Evolutionary conservation across 768 basidiomycete species (phyloP).

Genomic region (Termitomyces sp.): DNA sequence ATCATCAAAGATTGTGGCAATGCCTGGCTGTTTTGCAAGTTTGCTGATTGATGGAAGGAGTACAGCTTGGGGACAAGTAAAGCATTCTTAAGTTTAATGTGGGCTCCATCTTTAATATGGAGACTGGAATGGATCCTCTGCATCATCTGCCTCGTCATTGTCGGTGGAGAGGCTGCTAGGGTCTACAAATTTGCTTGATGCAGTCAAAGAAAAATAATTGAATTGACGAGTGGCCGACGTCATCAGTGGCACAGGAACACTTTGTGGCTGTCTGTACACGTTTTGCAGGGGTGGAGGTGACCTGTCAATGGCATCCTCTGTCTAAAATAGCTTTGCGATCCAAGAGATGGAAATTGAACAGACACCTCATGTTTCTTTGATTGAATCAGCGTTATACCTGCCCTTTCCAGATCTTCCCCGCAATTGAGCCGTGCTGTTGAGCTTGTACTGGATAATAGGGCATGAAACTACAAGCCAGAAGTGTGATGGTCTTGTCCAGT

Average conservation of each 20-base stretch:
- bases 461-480: too few relatives aligned
- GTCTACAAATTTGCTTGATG: constrained; percentile 35
- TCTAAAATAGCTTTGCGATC: constrained; percentile 28
- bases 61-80: too few relatives aligned
- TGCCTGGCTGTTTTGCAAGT: too few relatives aligned
- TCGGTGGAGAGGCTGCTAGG: constrained; percentile 37
- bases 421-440: too few relatives aligned
- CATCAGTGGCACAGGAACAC: constrained; percentile 20
- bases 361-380: constrained; percentile 38
- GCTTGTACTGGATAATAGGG: too few relatives aligned
- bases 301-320: constrained; percentile 28
- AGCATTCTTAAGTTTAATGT: too few relatives aligned
- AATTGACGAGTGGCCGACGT: constrained; percentile 26
- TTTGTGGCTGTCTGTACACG: constrained; percentile 13
- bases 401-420: constrained; percentile 25
- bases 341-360: constrained; percentile 29
- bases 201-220: constrained; percentile 30
- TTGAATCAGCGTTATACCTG: too few relatives aligned
- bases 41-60: too few relatives aligned
- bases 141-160: constrained; percentile 25
- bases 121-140: constrained; percentile 16
- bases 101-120: too few relatives aligned
- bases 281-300: constrained; percentile 15
- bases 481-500: too few relatives aligned
- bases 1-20: too few relatives aligned